These are phyloP conservation scores for Osmanthus fragrans DNA, from an alignment of 257 asterid genomes.

Conservation along the genomic window DNA sequence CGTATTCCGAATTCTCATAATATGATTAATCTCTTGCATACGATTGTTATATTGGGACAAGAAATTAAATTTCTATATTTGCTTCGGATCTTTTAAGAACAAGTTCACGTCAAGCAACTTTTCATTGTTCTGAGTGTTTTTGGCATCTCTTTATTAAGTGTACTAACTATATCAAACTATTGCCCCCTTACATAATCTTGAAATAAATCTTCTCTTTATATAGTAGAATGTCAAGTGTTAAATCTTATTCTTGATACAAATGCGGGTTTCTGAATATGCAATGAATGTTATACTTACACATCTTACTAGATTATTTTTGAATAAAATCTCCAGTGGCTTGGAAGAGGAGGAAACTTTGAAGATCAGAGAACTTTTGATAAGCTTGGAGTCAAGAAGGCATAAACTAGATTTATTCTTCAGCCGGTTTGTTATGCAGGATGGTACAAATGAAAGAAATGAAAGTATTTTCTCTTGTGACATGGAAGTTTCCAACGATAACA, in stretches of 20 bases:
- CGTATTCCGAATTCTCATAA: too few species aligned
- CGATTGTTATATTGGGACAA: too few species aligned
- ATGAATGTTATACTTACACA: not conserved
- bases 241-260: not conserved
- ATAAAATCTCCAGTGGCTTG: constrained; percentile 15
- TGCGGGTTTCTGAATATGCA: not conserved
- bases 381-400: constrained; percentile 20
- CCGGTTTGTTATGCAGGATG: not conserved
- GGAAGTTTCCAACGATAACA: not conserved
- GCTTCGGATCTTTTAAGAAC: too few species aligned
- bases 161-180: not conserved
- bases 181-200: too few species aligned
- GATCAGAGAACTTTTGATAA: constrained; percentile 25
- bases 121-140: too few species aligned
- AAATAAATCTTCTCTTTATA: too few species aligned
- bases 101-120: too few species aligned
- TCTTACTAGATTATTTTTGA: not conserved
- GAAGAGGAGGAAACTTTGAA: constrained; percentile 2
- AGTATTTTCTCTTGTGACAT: not conserved
- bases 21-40: not conserved
- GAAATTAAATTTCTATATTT: too few species aligned
- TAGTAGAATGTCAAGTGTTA: too few species aligned
- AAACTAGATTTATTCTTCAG: constrained; percentile 12
- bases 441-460: not conserved
- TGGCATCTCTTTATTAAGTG: too few species aligned